Percentiles rank a stretch among this genome's conserved stretches.
These are phyloP conservation scores for Cyathus striatus DNA, from an alignment of 768 basidiomycete genomes.

Conservation along the genomic window DNA sequence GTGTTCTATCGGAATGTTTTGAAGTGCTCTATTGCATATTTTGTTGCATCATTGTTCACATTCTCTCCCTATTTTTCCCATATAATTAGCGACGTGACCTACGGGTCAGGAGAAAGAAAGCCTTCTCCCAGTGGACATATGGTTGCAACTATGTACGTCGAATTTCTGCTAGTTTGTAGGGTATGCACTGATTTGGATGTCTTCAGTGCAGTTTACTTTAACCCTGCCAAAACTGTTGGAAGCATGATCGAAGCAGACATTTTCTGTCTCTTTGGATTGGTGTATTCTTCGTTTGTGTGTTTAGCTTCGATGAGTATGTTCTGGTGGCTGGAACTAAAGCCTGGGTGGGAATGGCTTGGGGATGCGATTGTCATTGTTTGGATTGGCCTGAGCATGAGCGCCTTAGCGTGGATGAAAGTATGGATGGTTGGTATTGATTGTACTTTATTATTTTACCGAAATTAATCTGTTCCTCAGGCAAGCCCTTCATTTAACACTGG, in stretches of 20 bases:
- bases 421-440: conserved; percentile 54
- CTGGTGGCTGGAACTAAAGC: conserved; percentile 68
- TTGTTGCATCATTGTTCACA: conserved; percentile 88
- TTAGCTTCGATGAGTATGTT: conserved; percentile 74
- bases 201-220: conserved; percentile 78
- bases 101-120: conserved; percentile 39
- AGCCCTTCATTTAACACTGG: conserved; percentile 91
- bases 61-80: conserved; percentile 73
- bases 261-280: conserved; percentile 66
- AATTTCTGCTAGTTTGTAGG: neutral
- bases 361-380: conserved; percentile 72
- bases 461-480: conserved; percentile 22
- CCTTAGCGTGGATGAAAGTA: conserved; percentile 86
- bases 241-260: conserved; percentile 90
- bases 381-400: conserved; percentile 80
- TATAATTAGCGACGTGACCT: conserved; percentile 57
- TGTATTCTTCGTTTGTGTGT: conserved; percentile 71
- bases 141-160: conserved; percentile 84
- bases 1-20: conserved; percentile 51
- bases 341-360: conserved; percentile 70
- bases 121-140: conserved; percentile 84
- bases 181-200: conserved; percentile 1
- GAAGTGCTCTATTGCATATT: conserved; percentile 91
- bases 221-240: conserved; percentile 90
- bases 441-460: neutral